A percentile compares a stretch with the other conserved stretches of the same genome.
Evolutionary conservation across 2,329 filamentous ascomycete genomes (phyloP).

Genomic region (Lachnellula hyalina): DNA sequence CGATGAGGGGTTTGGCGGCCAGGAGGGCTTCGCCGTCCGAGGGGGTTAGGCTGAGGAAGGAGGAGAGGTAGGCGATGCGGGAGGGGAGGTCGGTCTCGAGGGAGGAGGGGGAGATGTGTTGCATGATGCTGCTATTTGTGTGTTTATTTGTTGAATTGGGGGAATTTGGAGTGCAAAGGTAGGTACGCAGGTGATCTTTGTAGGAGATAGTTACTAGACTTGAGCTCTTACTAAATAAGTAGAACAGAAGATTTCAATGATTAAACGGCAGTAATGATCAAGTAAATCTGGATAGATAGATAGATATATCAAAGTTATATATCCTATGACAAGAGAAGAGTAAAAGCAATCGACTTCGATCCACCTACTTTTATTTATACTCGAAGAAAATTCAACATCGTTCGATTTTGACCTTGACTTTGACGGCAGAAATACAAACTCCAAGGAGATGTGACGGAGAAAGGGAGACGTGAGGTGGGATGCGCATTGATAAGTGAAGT

Average conservation of each 20-base stretch:
- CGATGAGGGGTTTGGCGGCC: slow-evolving; percentile 27
- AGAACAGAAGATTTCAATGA: neutral
- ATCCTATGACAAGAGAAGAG: neutral
- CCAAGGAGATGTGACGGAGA: slow-evolving; percentile 1
- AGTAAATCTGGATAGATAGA: neutral
- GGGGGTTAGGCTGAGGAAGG: slow-evolving; percentile 26
- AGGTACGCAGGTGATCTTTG: neutral
- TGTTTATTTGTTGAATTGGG: neutral
- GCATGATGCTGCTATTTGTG: slow-evolving; percentile 16
- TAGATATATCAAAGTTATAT: neutral
- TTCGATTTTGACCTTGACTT: neutral
- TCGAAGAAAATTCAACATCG: neutral
- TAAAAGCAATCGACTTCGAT: neutral
- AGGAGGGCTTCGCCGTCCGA: slow-evolving; percentile 28
- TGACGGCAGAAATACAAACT: neutral
- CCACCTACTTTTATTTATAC: neutral
- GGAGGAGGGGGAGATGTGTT: slow-evolving; percentile 26
- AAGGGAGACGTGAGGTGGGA: neutral
- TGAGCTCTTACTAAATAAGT: neutral
- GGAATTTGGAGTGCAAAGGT: neutral
- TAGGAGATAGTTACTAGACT: neutral
- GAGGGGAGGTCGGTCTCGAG: slow-evolving; percentile 21
- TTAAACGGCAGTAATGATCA: neutral
- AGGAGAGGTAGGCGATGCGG: slow-evolving; percentile 24
- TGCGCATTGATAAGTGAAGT: neutral